Evolutionary conservation across 352 stramenopile genomes (phyloP), one percentile per base, ranked within the genome.

Genomic region (Pythium aphanidermatum): DNA sequence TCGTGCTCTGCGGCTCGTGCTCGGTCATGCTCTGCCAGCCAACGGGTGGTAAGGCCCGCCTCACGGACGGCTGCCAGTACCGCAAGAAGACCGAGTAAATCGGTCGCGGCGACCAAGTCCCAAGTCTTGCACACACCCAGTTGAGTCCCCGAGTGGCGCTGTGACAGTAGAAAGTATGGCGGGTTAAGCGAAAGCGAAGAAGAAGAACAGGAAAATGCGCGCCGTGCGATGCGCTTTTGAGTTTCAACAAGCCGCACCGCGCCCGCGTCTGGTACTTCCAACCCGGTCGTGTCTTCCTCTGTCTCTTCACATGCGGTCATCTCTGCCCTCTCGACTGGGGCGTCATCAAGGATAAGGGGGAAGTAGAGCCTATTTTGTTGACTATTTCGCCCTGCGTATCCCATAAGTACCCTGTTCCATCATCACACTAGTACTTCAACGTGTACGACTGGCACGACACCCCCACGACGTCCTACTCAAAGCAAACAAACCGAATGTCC

Each of bases 21-120:
- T 98, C 96, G 57, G 94, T 98, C 49, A 98, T 98, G 79, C 84
- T 99, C 47, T 98, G 96, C 89, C 91, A 98, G 81, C 96, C 96
- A 37, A 99, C 96, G 39, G 96, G 96, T 48, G 96, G 96, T 60
- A 98, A 98, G 74, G 95, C 95, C 54, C 84, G 92, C 63, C 86
- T 99, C 27, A 99, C 96, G 38, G 96, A 99, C 73, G 96, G 96
- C 82, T 99, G 96, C 91, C 96, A 96, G 64, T 99, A 98, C 94
- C 88, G 96, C 83, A 98, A 98, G 85, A 99, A 99, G 84, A 96
- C 97, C 56, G 95, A 99, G 72, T 98, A 98, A 97, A 63, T 64
- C 3, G 11, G n/a, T 30, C 13, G 9, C 14, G n/a, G 38, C 25
- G 8, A 33, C 5, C 23, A 19, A 6, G 14, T 24, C 9, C 19